These are phyloP conservation scores for Paramecium pentaurelia DNA, from an alignment of 73 alveolate species.

Conservation along the genomic window DNA sequence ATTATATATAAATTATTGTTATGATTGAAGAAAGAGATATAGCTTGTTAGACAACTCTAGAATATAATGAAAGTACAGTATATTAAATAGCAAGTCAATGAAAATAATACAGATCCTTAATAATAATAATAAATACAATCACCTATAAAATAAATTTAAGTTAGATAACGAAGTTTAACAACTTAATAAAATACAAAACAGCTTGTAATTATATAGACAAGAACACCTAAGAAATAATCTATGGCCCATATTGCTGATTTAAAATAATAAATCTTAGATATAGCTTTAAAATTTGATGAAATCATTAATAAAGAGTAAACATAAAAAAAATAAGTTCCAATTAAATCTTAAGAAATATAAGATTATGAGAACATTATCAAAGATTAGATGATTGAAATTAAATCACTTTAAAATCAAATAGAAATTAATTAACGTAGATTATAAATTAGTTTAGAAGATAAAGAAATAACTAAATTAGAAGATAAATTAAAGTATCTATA, in stretches of 20 bases:
- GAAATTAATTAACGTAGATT: neutral
- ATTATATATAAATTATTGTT: neutral
- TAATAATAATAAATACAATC: neutral
- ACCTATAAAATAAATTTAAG: neutral
- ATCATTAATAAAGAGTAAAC: neutral
- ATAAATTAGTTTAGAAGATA: conserved; percentile 1
- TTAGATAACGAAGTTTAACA: neutral
- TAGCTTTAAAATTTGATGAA: neutral
- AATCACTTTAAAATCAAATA: neutral
- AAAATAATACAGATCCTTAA: neutral
- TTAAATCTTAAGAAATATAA: neutral
- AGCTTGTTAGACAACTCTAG: neutral
- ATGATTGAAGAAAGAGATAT: neutral
- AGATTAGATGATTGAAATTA: conserved; percentile 5
- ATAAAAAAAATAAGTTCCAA: neutral
- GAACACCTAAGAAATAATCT: neutral
- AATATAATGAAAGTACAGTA: neutral
- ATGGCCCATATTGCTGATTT: neutral
- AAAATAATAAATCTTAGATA: neutral
- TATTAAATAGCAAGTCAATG: neutral
- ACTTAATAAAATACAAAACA: neutral
- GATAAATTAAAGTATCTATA: neutral
- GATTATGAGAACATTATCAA: neutral
- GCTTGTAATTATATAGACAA: neutral
- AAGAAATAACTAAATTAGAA: neutral